phyloP scores from a whole-genome alignment of 352 stramenopile genomes.

The Phytophthora podocarpi region DNA sequence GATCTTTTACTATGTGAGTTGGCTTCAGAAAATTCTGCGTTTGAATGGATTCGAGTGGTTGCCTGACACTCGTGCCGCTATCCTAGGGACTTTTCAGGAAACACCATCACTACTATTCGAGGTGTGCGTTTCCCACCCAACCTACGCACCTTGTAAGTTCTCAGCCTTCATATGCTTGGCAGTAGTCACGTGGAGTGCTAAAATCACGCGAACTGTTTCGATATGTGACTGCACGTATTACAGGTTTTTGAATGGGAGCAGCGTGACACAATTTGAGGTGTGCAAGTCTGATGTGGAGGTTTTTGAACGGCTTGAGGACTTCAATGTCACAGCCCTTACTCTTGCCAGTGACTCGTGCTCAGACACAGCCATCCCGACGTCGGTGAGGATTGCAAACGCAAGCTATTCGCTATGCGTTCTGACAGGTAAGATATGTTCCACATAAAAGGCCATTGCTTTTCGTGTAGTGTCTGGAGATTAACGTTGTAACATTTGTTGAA shows the following conservation, averaged over 20 bases:
- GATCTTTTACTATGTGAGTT: slow-evolving; percentile 37
- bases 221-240: too few species aligned
- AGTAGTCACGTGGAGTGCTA: too few species aligned
- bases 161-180: neutral
- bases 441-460: too few species aligned
- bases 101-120: slow-evolving; percentile 31
- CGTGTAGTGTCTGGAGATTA: too few species aligned
- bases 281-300: slow-evolving; percentile 35
- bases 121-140: slow-evolving; percentile 37
- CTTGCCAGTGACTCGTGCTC: slow-evolving; percentile 10
- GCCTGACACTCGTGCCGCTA: too few species aligned
- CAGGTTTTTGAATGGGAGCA: slow-evolving; percentile 39
- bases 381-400: slow-evolving; percentile 22
- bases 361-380: neutral
- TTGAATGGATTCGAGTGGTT: too few species aligned
- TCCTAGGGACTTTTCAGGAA: slow-evolving; percentile 41
- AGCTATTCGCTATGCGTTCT: slow-evolving; percentile 36
- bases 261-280: slow-evolving; percentile 36
- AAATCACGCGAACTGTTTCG: neutral
- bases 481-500: too few species aligned
- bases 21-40: neutral
- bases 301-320: slow-evolving; percentile 27
- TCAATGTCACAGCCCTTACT: slow-evolving; percentile 22
- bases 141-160: slow-evolving; percentile 25
- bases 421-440: slow-evolving; percentile 16